Evolutionary conservation across 1,284 basidiomycete genomes (phyloP).

Genomic region (Hypsizygus ulmarius): DNA sequence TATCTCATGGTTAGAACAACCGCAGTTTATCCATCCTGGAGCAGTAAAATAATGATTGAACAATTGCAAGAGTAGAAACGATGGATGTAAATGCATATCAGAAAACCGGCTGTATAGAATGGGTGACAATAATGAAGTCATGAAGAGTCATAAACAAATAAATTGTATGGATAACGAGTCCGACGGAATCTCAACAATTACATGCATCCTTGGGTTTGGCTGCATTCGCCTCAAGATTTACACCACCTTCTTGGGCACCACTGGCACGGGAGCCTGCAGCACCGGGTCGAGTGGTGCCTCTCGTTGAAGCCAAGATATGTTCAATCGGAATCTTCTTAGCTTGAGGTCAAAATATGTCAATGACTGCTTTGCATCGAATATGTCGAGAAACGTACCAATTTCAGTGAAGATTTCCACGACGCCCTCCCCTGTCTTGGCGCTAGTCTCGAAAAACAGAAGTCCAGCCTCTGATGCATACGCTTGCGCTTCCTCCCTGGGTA

Average conservation of each 20-base stretch:
- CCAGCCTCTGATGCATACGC: conserved; percentile 94
- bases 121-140: conserved; percentile 10
- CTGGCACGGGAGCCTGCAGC: conserved; percentile 53
- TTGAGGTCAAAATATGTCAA: conserved; percentile 30
- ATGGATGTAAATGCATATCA: conserved; percentile 8
- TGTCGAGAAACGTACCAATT: conserved; percentile 62
- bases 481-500: conserved; percentile 91
- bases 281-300: conserved; percentile 62
- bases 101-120: conserved; percentile 10
- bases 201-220: conserved; percentile 74
- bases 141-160: conserved; percentile 21
- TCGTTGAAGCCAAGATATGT: conserved; percentile 80
- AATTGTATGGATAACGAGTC: conserved; percentile 20
- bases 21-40: background rate
- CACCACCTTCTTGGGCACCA: conserved; percentile 51
- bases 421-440: conserved; percentile 96
- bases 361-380: background rate
- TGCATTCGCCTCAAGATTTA: conserved; percentile 74
- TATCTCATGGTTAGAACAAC: background rate
- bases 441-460: conserved; percentile 96
- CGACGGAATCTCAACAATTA: conserved; percentile 56
- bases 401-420: conserved; percentile 98
- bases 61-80: conserved; percentile 14
- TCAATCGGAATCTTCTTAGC: conserved; percentile 97
- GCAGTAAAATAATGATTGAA: conserved; percentile 4